These are phyloP conservation scores for Pseudocercospora musae DNA, from an alignment of 2,329 filamentous ascomycete species.

Conservation along the genomic window DNA sequence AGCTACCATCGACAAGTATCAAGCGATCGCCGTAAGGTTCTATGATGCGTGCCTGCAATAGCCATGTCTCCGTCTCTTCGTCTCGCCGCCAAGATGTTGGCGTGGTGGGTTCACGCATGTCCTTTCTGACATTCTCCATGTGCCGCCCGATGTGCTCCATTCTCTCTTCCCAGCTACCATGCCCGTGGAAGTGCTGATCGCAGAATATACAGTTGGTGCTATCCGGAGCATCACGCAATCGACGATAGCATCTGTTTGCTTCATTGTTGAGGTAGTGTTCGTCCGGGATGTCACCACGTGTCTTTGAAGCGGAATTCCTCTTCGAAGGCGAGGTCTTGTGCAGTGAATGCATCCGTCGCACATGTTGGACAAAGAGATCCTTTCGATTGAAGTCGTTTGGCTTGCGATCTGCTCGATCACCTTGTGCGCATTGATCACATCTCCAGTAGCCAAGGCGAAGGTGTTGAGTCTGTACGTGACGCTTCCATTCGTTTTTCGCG, in stretches of 20 bases:
- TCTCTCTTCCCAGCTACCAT: slow-evolving; percentile 69
- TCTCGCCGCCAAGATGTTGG: slow-evolving; percentile 38
- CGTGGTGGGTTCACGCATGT: slow-evolving; percentile 25
- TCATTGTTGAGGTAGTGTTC: slow-evolving; percentile 44
- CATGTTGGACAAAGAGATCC: slow-evolving; percentile 85
- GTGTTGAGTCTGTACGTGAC: slow-evolving; percentile 79
- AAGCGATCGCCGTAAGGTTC: slow-evolving; percentile 3
- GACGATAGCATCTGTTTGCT: slow-evolving; percentile 58
- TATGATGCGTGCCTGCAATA: slow-evolving; percentile 40
- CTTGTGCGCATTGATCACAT: slow-evolving; percentile 60
- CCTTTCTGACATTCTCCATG: slow-evolving; percentile 58
- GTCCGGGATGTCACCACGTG: slow-evolving; percentile 12
- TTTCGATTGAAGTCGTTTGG: slow-evolving; percentile 82
- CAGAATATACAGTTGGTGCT: slow-evolving; percentile 66
- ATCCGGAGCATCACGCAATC: slow-evolving; percentile 60
- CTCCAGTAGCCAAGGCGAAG: slow-evolving; percentile 70
- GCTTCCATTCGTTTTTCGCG: slow-evolving; percentile 94
- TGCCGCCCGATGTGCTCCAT: slow-evolving; percentile 88
- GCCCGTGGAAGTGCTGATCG: slow-evolving; percentile 58
- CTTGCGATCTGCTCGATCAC: slow-evolving; percentile 18
- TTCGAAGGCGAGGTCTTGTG: slow-evolving; percentile 83
- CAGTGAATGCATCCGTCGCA: slow-evolving; percentile 76
- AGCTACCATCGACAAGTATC: neutral
- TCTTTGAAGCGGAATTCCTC: slow-evolving; percentile 53
- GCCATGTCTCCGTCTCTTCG: slow-evolving; percentile 37